Evolutionary conservation across 768 basidiomycete genomes (phyloP).

Genomic region (Mycena filopes): DNA sequence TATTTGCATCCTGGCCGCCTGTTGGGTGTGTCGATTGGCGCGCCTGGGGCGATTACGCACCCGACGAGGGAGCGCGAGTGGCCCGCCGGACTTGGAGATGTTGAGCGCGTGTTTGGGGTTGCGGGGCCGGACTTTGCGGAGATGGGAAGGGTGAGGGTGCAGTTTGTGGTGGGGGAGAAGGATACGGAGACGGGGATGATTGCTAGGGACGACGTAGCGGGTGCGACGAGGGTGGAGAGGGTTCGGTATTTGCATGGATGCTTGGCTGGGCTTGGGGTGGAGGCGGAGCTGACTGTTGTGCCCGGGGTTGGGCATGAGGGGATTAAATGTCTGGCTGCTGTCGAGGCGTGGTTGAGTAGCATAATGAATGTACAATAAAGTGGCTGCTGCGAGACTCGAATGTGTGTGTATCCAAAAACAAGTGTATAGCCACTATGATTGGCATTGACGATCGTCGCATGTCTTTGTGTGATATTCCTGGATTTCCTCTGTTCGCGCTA

Average conservation of each 20-base stretch:
- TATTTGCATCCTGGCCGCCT: constrained; percentile 35
- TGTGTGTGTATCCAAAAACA: too few species aligned
- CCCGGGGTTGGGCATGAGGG: constrained; percentile 33
- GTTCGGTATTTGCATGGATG: constrained; percentile 17
- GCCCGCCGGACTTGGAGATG: constrained; percentile 30
- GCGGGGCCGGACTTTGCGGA: constrained; percentile 25
- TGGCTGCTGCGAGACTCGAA: too few species aligned
- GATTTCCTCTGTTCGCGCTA: too few species aligned
- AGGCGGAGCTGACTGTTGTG: constrained; percentile 20
- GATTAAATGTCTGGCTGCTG: constrained; percentile 15
- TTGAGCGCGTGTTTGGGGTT: constrained; percentile 19
- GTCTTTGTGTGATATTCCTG: too few species aligned
- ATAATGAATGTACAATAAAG: too few species aligned
- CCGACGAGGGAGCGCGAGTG: constrained; percentile 22
- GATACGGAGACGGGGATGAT: constrained; percentile 30
- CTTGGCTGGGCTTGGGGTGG: constrained; percentile 8
- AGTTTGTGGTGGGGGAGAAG: constrained; percentile 34
- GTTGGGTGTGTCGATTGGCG: constrained; percentile 33
- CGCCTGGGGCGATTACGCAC: constrained; percentile 34
- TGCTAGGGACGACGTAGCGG: constrained; percentile 17
- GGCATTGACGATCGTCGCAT: too few species aligned
- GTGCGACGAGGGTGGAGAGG: constrained; percentile 27
- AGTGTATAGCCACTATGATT: too few species aligned
- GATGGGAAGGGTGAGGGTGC: constrained; percentile 24
- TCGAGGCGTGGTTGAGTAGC: constrained; percentile 28